phyloP scores from a whole-genome alignment of 106 monocot genomes.

The Narthecium ossifragum region DNA sequence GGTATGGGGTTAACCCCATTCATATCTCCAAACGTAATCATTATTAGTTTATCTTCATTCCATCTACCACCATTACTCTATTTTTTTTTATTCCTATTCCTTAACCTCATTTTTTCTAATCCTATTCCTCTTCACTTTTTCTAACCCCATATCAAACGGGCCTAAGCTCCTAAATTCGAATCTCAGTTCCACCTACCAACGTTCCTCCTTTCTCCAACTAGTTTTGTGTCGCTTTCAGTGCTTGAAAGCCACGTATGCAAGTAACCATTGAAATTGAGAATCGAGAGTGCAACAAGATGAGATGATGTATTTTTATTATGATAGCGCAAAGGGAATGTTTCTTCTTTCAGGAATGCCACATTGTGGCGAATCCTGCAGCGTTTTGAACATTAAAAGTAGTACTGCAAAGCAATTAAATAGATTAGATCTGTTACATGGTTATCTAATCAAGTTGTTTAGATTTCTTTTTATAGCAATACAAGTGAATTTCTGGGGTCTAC shows the following conservation, averaged over 20 bases:
- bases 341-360: not conserved
- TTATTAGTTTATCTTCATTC: no score
- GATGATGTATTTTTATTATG: not conserved
- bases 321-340: not conserved
- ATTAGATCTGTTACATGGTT: no score
- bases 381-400: not conserved
- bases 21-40: no score
- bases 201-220: not conserved
- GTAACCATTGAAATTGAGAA: not conserved
- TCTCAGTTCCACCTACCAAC: not conserved
- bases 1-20: no score
- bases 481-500: conserved; percentile 1
- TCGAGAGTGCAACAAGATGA: not conserved
- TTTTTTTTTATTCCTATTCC: not conserved
- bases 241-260: not conserved
- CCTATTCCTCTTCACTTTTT: not conserved
- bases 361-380: not conserved
- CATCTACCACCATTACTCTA: not conserved
- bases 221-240: not conserved
- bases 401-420: no score
- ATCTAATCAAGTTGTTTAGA: no score
- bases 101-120: not conserved
- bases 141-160: not conserved
- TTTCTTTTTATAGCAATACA: not conserved
- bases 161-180: not conserved